These are phyloP conservation scores for Bisporella sp. DNA, from an alignment of 2,329 filamentous ascomycete species.

Conservation along the genomic window DNA sequence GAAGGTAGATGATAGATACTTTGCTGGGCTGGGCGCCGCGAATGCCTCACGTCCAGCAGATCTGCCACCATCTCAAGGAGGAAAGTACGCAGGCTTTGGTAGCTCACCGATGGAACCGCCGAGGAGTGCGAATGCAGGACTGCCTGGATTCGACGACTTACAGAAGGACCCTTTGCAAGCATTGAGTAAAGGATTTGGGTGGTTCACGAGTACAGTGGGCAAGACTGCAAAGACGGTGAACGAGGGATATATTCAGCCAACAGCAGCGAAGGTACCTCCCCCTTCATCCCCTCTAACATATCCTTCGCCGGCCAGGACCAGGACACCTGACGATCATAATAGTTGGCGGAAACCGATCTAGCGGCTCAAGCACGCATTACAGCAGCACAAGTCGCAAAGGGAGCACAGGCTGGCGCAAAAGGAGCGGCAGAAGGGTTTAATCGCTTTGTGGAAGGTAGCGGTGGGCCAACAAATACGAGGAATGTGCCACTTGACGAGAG, in stretches of 20 bases:
- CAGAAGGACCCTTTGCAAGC: constrained; percentile 87
- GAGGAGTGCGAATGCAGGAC: constrained; percentile 34
- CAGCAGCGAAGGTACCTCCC: constrained; percentile 68
- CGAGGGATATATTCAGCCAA: constrained; percentile 86
- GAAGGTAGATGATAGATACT: constrained; percentile 79
- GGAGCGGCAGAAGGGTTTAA: constrained; percentile 74
- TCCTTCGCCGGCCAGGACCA: constrained; percentile 2
- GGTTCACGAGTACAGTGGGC: constrained; percentile 81
- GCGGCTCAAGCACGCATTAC: constrained; percentile 58
- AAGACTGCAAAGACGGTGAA: constrained; percentile 91
- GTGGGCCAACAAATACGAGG: constrained; percentile 28
- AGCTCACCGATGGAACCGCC: constrained; percentile 43
- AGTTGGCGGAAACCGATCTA: constrained; percentile 77
- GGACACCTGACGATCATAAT: constrained; percentile 18
- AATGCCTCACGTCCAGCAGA: constrained; percentile 71
- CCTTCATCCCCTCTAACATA: constrained; percentile 2
- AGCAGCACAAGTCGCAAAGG: constrained; percentile 58
- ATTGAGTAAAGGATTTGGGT: constrained; percentile 86
- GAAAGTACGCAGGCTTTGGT: constrained; percentile 88
- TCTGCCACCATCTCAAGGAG: constrained; percentile 81
- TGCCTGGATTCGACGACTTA: constrained; percentile 77
- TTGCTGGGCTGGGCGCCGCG: constrained; percentile 74
- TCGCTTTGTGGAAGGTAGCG: constrained; percentile 76
- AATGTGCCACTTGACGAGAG: constrained; percentile 45
- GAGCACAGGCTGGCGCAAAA: constrained; percentile 62